Percentiles rank a stretch among this genome's conserved stretches.
These are phyloP conservation scores for Pyracantha coccinea DNA, from an alignment of 331 rosid species.

Conservation along the genomic window DNA sequence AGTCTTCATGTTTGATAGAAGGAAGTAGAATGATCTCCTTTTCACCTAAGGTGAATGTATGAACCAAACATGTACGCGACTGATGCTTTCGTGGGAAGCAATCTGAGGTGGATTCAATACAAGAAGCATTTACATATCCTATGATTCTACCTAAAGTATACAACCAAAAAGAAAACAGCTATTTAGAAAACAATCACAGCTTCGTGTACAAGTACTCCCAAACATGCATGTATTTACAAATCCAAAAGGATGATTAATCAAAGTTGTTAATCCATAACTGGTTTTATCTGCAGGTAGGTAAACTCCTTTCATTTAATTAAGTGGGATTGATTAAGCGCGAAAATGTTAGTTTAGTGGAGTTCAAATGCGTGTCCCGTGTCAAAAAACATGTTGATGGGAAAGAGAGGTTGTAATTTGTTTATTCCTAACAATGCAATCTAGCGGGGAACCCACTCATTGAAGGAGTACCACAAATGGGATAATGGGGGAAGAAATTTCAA, in stretches of 20 bases:
- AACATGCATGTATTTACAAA: constrained; percentile 22
- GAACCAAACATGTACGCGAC: too few species aligned
- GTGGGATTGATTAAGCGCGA: constrained; percentile 38
- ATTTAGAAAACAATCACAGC: neutral
- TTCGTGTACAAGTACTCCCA: neutral
- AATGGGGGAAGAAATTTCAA: constrained; percentile 9
- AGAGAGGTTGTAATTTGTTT: constrained; percentile 13
- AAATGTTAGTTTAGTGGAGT: constrained; percentile 17
- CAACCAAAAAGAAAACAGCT: neutral
- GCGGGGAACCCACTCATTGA: constrained; percentile 60
- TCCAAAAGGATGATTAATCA: neutral
- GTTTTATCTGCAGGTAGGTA: constrained; percentile 19
- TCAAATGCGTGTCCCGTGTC: constrained; percentile 26
- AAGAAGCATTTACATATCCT: too few species aligned
- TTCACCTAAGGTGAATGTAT: too few species aligned
- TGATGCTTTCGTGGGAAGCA: too few species aligned
- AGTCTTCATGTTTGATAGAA: too few species aligned
- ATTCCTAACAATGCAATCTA: constrained; percentile 28
- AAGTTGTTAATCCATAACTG: constrained; percentile 6
- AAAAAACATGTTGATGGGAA: constrained; percentile 31
- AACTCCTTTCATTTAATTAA: constrained; percentile 18
- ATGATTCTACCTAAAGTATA: neutral
- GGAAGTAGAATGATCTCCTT: too few species aligned
- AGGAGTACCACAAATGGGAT: constrained; percentile 21
- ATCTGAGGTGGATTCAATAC: too few species aligned